A percentile compares a stretch with the other conserved stretches of the same genome.
These are phyloP conservation scores for Paramecium biaurelia DNA, from an alignment of 73 alveolate genomes.

Conservation along the genomic window DNA sequence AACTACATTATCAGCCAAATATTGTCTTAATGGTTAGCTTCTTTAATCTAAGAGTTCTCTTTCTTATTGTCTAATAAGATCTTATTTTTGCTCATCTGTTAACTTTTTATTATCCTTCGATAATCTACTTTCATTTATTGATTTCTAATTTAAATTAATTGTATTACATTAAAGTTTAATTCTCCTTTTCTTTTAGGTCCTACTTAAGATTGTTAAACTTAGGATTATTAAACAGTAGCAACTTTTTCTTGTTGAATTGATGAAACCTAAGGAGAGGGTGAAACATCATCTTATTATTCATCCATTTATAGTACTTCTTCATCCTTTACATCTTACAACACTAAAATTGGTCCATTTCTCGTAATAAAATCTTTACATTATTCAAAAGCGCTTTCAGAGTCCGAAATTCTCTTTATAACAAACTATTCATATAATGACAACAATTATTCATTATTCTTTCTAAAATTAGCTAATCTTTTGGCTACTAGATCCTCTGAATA, in stretches of 20 bases:
- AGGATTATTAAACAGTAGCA: neutral
- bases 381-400: neutral
- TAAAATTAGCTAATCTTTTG: slow-evolving; percentile 32
- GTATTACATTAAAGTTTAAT: neutral
- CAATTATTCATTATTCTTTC: slow-evolving; percentile 43
- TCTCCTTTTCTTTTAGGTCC: neutral
- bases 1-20: slow-evolving; percentile 86
- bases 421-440: neutral
- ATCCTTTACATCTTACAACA: neutral
- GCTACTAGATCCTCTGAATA: neutral
- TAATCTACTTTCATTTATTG: slow-evolving; percentile 6
- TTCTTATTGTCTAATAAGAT: slow-evolving; percentile 66
- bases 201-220: neutral
- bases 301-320: neutral
- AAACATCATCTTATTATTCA: neutral
- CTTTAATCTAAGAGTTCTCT: slow-evolving; percentile 82
- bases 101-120: slow-evolving; percentile 22
- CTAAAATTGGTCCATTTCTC: neutral
- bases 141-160: neutral
- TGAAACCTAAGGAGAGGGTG: neutral
- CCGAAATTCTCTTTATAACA: slow-evolving; percentile 26
- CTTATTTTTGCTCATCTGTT: slow-evolving; percentile 13
- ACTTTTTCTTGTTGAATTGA: neutral
- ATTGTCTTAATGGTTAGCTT: slow-evolving; percentile 79
- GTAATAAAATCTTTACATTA: neutral